Evolutionary conservation across 805 yeast genomes (phyloP).

Genomic region (Metschnikowia lachancei): DNA sequence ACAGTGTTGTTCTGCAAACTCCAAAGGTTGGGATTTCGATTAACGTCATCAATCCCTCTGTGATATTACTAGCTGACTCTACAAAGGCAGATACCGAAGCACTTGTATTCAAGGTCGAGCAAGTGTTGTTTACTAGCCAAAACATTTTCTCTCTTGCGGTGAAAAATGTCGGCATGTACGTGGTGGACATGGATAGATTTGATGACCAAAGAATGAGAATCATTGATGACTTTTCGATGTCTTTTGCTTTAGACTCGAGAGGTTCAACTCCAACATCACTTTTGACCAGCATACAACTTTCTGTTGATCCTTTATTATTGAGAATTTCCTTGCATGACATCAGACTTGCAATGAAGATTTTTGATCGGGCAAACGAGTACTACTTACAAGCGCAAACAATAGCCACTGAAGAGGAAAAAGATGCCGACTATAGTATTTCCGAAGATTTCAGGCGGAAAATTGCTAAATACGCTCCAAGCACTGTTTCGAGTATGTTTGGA

Average conservation of each 20-base stretch:
- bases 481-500: slow-evolving; percentile 43
- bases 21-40: slow-evolving; percentile 51
- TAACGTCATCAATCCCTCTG: slow-evolving; percentile 72
- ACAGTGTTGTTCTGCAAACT: neutral
- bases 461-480: slow-evolving; percentile 67
- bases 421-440: slow-evolving; percentile 44
- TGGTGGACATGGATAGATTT: slow-evolving; percentile 68
- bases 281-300: slow-evolving; percentile 61
- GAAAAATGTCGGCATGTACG: slow-evolving; percentile 80
- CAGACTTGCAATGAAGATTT: slow-evolving; percentile 68
- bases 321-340: slow-evolving; percentile 87
- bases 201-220: slow-evolving; percentile 66
- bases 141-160: slow-evolving; percentile 64
- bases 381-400: slow-evolving; percentile 29
- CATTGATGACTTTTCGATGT: slow-evolving; percentile 83
- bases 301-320: slow-evolving; percentile 76
- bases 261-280: slow-evolving; percentile 58
- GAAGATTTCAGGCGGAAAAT: slow-evolving; percentile 62
- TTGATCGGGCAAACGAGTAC: slow-evolving; percentile 65
- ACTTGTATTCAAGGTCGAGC: slow-evolving; percentile 83
- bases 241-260: slow-evolving; percentile 68
- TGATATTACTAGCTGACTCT: slow-evolving; percentile 80
- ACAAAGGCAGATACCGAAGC: slow-evolving; percentile 72
- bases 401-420: slow-evolving; percentile 16
- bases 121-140: slow-evolving; percentile 66